Conservation (phyloP, 768 basidiomycete genomes). For the Pluteus cervinus region DNA sequence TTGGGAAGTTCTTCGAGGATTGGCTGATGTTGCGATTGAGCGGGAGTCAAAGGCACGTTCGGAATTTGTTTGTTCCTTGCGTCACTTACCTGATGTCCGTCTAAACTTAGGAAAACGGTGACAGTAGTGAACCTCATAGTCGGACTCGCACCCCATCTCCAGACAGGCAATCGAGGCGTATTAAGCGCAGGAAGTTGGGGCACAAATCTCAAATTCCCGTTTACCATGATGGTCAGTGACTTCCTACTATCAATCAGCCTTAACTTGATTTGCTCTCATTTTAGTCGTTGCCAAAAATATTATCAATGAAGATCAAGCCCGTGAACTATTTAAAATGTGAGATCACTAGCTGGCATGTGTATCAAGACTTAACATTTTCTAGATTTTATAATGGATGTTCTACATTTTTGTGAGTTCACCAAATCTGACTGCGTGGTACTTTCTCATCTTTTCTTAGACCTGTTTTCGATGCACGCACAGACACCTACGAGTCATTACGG, state of each 20-base stretch:
- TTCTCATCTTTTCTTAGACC: constrained; percentile 36
- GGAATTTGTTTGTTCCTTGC: constrained; percentile 5
- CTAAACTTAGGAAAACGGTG: constrained; percentile 71
- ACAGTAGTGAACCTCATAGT: constrained; percentile 70
- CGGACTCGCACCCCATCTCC: constrained; percentile 69
- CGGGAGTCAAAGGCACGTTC: constrained; percentile 65
- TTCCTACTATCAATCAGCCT: constrained; percentile 3
- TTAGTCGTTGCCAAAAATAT: constrained; percentile 81
- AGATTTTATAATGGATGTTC: constrained; percentile 95
- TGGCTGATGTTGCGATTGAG: constrained; percentile 78
- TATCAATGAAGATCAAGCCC: constrained; percentile 77
- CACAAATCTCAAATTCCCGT: constrained; percentile 68
- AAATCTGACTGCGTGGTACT: neutral
- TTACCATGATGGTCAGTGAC: constrained; percentile 51
- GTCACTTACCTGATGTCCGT: constrained; percentile 10
- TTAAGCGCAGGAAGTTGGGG: constrained; percentile 66
- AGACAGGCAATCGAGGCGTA: constrained; percentile 61
- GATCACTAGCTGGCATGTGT: constrained; percentile 17
- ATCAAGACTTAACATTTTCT: constrained; percentile 8
- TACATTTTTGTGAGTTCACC: constrained; percentile 50
- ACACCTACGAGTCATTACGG: constrained; percentile 83
- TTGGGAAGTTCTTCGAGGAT: constrained; percentile 76
- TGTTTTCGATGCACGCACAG: constrained; percentile 75
- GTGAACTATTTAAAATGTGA: constrained; percentile 81
- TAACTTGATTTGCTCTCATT: constrained; percentile 9